Evolutionary conservation across 129 eudicot species (phyloP).

Genomic region (Artemisia annua): DNA sequence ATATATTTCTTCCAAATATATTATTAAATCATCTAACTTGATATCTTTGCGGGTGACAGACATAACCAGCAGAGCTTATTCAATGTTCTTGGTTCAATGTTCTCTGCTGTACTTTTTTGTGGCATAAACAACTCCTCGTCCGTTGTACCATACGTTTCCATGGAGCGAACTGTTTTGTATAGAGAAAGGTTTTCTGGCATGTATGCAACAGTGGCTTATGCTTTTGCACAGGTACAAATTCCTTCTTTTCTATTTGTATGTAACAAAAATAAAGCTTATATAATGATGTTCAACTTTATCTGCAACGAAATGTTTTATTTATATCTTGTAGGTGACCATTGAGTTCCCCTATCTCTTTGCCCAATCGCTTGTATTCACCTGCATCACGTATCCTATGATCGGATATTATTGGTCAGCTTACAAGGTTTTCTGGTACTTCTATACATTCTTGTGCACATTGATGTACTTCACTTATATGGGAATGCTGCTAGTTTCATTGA

Average conservation of each 20-base stretch:
- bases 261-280: no score
- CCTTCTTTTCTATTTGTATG: not conserved
- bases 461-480: slow-evolving; percentile 34
- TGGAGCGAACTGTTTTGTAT: slow-evolving; percentile 31
- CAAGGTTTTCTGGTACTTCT: slow-evolving; percentile 41
- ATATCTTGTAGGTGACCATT: slow-evolving; percentile 28
- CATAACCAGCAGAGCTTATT: slow-evolving; percentile 31
- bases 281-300: no score
- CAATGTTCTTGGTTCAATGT: slow-evolving; percentile 31
- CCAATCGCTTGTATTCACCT: slow-evolving; percentile 21
- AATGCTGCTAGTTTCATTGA: slow-evolving; percentile 30
- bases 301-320: not conserved
- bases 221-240: slow-evolving; percentile 33
- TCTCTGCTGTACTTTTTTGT: slow-evolving; percentile 25
- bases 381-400: slow-evolving; percentile 37
- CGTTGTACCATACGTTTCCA: slow-evolving; percentile 27
- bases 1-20: not conserved
- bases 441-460: slow-evolving; percentile 31
- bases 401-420: slow-evolving; percentile 30
- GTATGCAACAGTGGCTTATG: slow-evolving; percentile 37
- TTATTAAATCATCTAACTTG: not conserved
- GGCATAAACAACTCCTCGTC: slow-evolving; percentile 26
- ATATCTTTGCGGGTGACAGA: slow-evolving; percentile 22
- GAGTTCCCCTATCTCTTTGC: slow-evolving; percentile 35
- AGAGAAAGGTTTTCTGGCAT: slow-evolving; percentile 38